These are phyloP conservation scores for Chaetoscypha palmicola DNA, from an alignment of 2,329 filamentous ascomycete species.

Conservation along the genomic window DNA sequence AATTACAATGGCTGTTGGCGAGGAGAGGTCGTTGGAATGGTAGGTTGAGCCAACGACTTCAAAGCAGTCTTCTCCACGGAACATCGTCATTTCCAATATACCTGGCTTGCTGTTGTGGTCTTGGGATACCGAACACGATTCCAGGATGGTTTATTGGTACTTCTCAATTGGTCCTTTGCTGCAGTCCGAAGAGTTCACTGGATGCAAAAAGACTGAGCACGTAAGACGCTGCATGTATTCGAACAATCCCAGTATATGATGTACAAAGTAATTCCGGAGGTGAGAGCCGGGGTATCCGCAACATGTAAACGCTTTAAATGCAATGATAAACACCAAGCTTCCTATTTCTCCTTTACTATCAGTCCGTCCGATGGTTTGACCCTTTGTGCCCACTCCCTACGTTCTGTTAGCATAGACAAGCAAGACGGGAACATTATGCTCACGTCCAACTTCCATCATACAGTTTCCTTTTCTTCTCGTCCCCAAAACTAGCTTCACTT, in stretches of 20 bases:
- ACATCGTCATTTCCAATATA: too few relatives aligned
- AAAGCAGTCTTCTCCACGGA: too few relatives aligned
- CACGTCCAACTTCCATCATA: conserved; percentile 99
- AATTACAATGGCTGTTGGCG: too few relatives aligned
- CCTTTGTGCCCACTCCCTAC: conserved; percentile 61
- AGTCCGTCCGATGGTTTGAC: conserved; percentile 55
- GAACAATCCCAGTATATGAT: conserved; percentile 5
- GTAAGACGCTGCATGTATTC: neutral
- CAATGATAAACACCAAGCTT: conserved; percentile 1
- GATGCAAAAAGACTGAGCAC: too few relatives aligned
- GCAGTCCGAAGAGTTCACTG: too few relatives aligned
- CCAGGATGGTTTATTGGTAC: too few relatives aligned
- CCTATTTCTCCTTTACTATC: conserved; percentile 43
- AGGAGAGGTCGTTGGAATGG: too few relatives aligned
- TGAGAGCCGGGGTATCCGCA: conserved; percentile 17
- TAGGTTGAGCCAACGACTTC: too few relatives aligned
- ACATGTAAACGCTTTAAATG: conserved; percentile 18
- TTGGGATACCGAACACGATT: too few relatives aligned
- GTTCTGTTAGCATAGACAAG: conserved; percentile 10
- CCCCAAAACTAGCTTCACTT: conserved; percentile 67
- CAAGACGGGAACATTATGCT: conserved; percentile 36
- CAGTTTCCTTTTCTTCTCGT: conserved; percentile 59
- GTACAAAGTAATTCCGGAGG: conserved; percentile 10
- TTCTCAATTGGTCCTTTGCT: too few relatives aligned
- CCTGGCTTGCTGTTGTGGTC: too few relatives aligned